A percentile compares a stretch with the other conserved stretches of the same genome.
Conservation (phyloP, 768 basidiomycete species). For the Strobilomyces dryophilus region DNA sequence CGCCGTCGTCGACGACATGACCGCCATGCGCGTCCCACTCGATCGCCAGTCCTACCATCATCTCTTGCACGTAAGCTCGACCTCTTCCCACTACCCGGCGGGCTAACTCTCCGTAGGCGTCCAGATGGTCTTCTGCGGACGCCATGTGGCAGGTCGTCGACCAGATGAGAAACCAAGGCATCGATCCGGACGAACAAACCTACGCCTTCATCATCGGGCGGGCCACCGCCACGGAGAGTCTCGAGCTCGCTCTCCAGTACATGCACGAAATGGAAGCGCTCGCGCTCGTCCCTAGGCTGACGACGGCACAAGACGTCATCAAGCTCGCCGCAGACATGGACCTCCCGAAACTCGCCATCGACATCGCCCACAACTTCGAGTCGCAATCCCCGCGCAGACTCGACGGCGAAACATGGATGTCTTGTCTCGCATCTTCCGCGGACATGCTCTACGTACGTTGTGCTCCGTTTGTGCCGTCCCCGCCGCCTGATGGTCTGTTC, state of each 20-base stretch:
- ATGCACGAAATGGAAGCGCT: constrained; percentile 54
- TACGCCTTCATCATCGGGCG: constrained; percentile 53
- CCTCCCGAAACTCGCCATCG: constrained; percentile 65
- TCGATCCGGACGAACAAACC: constrained; percentile 49
- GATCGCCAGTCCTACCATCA: constrained; percentile 51
- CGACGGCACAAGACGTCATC: constrained; percentile 50
- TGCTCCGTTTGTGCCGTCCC: neutral
- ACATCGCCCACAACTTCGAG: constrained; percentile 64
- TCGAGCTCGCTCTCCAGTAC: constrained; percentile 63
- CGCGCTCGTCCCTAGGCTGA: constrained; percentile 47
- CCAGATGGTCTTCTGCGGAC: constrained; percentile 33
- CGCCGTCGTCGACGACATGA: constrained; percentile 71
- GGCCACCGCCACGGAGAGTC: constrained; percentile 41
- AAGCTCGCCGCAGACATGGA: constrained; percentile 48
- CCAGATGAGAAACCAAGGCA: constrained; percentile 48
- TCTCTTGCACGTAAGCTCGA: constrained; percentile 52
- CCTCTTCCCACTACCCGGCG: neutral
- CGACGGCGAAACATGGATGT: constrained; percentile 54
- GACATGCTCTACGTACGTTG: constrained; percentile 62
- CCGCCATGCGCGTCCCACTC: constrained; percentile 44
- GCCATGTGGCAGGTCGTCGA: constrained; percentile 48
- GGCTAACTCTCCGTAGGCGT: constrained; percentile 38
- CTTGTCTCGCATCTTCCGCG: constrained; percentile 62
- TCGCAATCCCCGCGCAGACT: constrained; percentile 48
- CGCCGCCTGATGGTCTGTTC: neutral